Percentiles rank a stretch among this genome's conserved stretches.
Evolutionary conservation across 164 flowering plant genomes (phyloP).

Genomic region (Pachysandra terminalis): DNA sequence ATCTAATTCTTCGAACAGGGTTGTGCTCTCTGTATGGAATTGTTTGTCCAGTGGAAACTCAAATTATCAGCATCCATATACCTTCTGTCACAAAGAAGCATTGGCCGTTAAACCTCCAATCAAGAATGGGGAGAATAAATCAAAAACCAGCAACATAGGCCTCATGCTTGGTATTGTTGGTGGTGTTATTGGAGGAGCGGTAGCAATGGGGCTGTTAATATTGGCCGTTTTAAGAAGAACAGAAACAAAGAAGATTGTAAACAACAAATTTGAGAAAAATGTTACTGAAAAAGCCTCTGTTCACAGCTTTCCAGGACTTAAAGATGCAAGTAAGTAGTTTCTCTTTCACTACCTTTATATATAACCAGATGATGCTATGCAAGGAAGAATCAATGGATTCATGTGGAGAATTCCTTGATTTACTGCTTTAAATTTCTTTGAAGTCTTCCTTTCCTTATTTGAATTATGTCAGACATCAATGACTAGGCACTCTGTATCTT

Average conservation of each 20-base stretch:
- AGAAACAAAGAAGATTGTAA: constrained; percentile 13
- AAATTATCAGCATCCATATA: constrained; percentile 44
- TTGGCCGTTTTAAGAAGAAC: constrained; percentile 29
- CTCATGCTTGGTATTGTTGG: constrained; percentile 51
- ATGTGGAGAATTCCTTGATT: background rate
- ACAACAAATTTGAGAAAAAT: constrained; percentile 23
- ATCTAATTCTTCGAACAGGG: constrained; percentile 34
- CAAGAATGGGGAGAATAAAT: constrained; percentile 14
- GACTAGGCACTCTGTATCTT: no score
- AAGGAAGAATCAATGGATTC: background rate
- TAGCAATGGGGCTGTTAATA: constrained; percentile 30
- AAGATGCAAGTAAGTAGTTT: constrained; percentile 48
- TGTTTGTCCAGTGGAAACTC: constrained; percentile 45
- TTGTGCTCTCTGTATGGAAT: constrained; percentile 50
- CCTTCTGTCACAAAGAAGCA: constrained; percentile 63
- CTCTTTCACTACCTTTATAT: background rate
- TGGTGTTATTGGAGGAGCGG: constrained; percentile 33
- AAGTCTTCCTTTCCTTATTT: background rate
- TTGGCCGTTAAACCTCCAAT: constrained; percentile 66
- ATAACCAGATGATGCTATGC: background rate
- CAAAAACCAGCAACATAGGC: constrained; percentile 41
- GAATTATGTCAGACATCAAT: no score
- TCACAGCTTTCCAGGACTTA: constrained; percentile 30
- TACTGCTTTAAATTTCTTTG: background rate
- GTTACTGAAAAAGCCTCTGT: constrained; percentile 31